Conservation (phyloP, 2,329 filamentous ascomycete species). For the Alternaria gansuensis region DNA sequence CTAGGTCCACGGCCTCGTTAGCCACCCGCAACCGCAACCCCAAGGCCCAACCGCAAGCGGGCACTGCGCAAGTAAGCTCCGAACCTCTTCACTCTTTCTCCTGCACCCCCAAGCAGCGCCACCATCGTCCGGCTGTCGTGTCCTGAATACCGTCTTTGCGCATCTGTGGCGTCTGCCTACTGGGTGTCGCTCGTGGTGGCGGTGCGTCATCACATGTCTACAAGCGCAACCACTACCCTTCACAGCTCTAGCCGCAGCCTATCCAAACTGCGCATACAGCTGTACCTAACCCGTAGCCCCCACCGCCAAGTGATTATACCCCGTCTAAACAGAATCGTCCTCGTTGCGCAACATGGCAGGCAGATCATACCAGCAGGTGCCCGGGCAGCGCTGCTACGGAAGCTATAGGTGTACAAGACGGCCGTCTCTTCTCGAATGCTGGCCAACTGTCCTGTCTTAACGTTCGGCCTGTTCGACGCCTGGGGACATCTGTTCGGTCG, state of each 20-base stretch:
- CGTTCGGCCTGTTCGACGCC: background rate
- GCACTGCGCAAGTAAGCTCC: background rate
- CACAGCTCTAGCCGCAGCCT: background rate
- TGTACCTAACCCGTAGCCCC: too few species aligned
- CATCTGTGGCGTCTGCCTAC: background rate
- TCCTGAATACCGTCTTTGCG: background rate
- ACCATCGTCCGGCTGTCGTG: background rate
- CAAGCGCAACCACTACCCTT: background rate
- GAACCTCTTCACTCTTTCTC: background rate
- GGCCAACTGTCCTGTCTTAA: background rate
- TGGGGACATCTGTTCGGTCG: background rate
- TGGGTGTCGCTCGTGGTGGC: background rate
- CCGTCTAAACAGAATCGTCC: too few species aligned
- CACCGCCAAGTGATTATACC: too few species aligned
- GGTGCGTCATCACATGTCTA: background rate
- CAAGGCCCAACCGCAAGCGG: background rate
- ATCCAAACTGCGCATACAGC: too few species aligned
- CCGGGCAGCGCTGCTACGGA: background rate
- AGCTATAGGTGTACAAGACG: background rate
- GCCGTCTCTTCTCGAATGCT: background rate
- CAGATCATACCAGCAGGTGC: background rate
- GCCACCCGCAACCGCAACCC: conserved; percentile 20
- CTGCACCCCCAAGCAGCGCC: background rate
- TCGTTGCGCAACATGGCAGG: background rate
- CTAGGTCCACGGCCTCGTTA: conserved; percentile 11